Evolutionary conservation across 2,329 filamentous ascomycete genomes (phyloP), one percentile per base, ranked within the genome.

Genomic region (Penicillium capsulatum): DNA sequence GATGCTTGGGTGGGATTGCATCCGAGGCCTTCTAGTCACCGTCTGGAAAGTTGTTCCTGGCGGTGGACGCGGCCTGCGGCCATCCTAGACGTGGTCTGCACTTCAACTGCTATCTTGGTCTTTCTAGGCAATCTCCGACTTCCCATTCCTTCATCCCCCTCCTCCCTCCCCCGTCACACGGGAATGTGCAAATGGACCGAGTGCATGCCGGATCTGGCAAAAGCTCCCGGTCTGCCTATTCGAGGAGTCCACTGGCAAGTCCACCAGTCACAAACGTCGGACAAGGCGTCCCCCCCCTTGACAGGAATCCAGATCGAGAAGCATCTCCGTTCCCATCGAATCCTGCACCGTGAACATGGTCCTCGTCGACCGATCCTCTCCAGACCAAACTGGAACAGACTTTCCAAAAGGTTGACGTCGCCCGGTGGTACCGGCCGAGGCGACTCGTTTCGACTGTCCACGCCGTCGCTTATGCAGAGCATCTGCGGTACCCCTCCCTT

Each of bases 31-130:
- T 57, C 53, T 51, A 53, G 46, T 50, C 47, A 57, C 51, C 46
- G 48, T 58, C 55, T 60, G 53, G 56, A 60, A 61, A 51, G 45
- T 53, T 40, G 47, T 51, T 43, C 46, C 51, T 50, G 44, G 51
- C 51, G 51, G 51, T 54, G 50, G 47, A 41, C 47, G 31, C 26
- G 26, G 16, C 17, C 38, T 43, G 46, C 46, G 39, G 38, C 36
- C 40, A 38, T 38, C 40, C 42, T 20, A 32, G 34, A 40, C 31
- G 38, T 38, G 40, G 40, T 29, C 26, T 34, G 26, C 17, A 22
- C 28, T 38, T 38, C 17, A n/a, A 19, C 17, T 38, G 31, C 31
- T 28, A 32, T 35, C 44, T 34, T 36, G 33, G 20, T 41, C 11
- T n/a, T 28, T 11, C 32, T 20, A 42, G 47, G 49, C 49, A 51